phyloP scores from a whole-genome alignment of 176 grass and related monocot species.

The Poa annua region DNA sequence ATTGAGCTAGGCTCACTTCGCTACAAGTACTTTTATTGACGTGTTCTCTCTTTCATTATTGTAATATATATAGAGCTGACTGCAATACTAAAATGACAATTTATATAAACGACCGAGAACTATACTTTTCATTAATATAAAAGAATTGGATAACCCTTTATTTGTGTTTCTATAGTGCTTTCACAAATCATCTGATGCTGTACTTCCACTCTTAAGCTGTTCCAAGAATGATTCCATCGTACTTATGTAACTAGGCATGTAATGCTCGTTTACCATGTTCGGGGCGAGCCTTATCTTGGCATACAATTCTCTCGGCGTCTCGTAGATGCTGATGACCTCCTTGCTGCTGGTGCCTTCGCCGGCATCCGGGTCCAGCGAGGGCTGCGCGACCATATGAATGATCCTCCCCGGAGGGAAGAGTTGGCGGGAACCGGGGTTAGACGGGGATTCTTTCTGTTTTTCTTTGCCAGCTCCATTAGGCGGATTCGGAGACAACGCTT shows the following conservation, averaged over 20 bases:
- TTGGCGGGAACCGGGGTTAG: conserved; percentile 16
- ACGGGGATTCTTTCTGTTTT: conserved; percentile 35
- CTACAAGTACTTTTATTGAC: too few relatives aligned
- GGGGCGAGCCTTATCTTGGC: conserved; percentile 67
- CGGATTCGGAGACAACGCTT: not conserved
- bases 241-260: conserved; percentile 74
- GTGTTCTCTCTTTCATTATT: too few relatives aligned
- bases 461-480: not conserved
- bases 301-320: conserved; percentile 74
- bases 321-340: conserved; percentile 47
- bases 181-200: conserved; percentile 38
- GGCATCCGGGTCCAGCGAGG: conserved; percentile 4
- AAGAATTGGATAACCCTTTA: conserved; percentile 48
- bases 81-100: too few relatives aligned
- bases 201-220: conserved; percentile 49
- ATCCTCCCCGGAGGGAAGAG: conserved; percentile 73
- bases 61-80: too few relatives aligned
- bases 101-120: too few relatives aligned
- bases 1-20: too few relatives aligned
- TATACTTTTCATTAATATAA: not conserved
- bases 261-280: conserved; percentile 71
- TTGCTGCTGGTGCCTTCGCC: conserved; percentile 43
- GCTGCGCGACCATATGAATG: conserved; percentile 67
- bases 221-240: conserved; percentile 67
- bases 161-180: conserved; percentile 37